phyloP scores from a whole-genome alignment of 352 stramenopile species.

The Phytopythium vexans region DNA sequence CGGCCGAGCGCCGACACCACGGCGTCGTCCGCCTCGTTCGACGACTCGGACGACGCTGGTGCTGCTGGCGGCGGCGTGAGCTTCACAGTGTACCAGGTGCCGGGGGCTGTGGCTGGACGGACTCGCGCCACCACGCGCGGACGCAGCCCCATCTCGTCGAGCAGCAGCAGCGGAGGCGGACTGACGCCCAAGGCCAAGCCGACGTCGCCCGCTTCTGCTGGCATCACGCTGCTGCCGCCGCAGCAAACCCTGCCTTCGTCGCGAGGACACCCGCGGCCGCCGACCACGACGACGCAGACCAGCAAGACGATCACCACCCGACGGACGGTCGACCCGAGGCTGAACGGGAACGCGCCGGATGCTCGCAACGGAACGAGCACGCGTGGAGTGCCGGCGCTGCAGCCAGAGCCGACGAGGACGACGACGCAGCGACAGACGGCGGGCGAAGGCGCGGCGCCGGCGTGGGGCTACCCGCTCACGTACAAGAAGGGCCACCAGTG shows the following conservation, averaged over 20 bases:
- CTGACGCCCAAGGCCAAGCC: neutral
- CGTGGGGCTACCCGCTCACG: constrained; percentile 62
- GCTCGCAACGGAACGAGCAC: constrained; percentile 4
- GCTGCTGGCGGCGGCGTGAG: neutral
- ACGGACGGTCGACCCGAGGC: neutral
- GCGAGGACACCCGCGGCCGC: neutral
- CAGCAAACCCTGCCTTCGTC: neutral
- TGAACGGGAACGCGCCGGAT: neutral
- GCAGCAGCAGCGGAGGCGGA: constrained; percentile 3
- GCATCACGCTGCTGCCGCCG: neutral
- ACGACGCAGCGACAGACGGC: constrained; percentile 1
- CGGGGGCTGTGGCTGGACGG: neutral
- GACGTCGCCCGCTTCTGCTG: neutral
- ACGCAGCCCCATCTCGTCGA: constrained; percentile 1
- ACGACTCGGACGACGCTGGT: neutral
- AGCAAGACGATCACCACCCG: neutral
- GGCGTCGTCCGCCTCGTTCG: neutral
- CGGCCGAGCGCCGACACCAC: neutral
- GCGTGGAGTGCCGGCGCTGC: neutral
- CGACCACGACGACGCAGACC: neutral
- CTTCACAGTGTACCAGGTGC: constrained; percentile 6
- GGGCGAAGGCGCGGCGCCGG: constrained; percentile 46
- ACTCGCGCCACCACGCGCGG: neutral
- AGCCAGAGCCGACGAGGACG: constrained; percentile 10
- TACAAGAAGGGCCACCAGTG: constrained; percentile 75